phyloP scores from a whole-genome alignment of 2,329 filamentous ascomycete genomes.

The Monosporascus sp. region DNA sequence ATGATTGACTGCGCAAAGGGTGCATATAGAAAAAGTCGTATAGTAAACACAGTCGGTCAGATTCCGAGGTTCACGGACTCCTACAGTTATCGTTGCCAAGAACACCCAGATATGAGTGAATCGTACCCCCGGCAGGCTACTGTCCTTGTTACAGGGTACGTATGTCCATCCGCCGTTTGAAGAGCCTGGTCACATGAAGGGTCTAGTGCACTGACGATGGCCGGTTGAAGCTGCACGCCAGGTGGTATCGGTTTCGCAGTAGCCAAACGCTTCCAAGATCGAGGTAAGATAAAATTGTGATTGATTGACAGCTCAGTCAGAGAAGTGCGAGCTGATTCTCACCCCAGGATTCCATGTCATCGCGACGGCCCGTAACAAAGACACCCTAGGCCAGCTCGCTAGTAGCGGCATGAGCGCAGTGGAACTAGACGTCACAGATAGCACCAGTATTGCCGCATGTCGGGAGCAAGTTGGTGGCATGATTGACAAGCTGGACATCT shows the following conservation, averaged over 20 bases:
- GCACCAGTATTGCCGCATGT: conserved; percentile 41
- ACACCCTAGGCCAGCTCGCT: conserved; percentile 38
- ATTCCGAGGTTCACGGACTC: no score
- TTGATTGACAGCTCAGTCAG: background rate
- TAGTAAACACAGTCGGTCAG: no score
- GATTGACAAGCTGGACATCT: conserved; percentile 45
- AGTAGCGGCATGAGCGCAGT: conserved; percentile 40
- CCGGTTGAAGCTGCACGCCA: conserved; percentile 40
- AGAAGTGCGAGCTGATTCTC: background rate
- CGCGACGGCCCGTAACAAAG: conserved; percentile 44
- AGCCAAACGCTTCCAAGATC: conserved; percentile 42
- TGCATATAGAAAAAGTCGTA: no score
- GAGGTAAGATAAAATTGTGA: conserved; percentile 29
- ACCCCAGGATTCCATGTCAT: conserved; percentile 43
- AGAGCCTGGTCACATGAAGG: background rate
- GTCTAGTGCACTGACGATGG: background rate
- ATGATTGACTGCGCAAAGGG: no score
- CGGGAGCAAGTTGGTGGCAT: conserved; percentile 37
- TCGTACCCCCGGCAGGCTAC: background rate
- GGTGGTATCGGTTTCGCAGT: conserved; percentile 50
- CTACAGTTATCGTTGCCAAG: no score
- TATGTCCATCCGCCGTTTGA: background rate
- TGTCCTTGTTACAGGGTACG: conserved; percentile 2
- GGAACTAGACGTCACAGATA: conserved; percentile 45
- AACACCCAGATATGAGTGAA: no score